These are phyloP conservation scores for Cubamyces sp. DNA, from an alignment of 768 basidiomycete genomes.

Conservation along the genomic window DNA sequence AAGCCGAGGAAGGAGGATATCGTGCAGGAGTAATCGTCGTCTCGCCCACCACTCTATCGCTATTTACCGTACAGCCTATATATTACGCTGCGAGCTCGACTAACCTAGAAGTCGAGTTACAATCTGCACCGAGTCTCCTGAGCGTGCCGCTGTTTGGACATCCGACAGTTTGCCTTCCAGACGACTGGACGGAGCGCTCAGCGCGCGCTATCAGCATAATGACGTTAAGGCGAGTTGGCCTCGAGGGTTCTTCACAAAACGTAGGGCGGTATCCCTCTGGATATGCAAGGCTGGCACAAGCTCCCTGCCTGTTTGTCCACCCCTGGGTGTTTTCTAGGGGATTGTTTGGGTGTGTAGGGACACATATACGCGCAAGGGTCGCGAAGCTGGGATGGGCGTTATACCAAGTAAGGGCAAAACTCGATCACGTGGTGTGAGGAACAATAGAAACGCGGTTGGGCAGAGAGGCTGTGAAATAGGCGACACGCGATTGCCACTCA, in stretches of 20 bases:
- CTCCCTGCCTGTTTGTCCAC: not conserved
- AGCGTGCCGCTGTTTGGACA: too few relatives aligned
- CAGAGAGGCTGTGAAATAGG: not conserved
- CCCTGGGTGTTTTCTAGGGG: not conserved
- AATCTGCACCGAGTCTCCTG: too few relatives aligned
- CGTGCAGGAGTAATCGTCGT: constrained; percentile 60
- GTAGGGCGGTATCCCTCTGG: too few relatives aligned
- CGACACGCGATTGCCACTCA: not conserved
- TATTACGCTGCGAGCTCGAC: constrained; percentile 1
- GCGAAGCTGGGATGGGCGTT: not conserved
- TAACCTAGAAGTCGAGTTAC: not conserved
- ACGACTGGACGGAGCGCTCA: too few relatives aligned
- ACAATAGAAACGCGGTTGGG: constrained; percentile 19
- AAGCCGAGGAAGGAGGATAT: constrained; percentile 95
- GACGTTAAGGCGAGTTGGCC: too few relatives aligned
- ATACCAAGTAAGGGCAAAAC: constrained; percentile 20
- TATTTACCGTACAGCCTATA: constrained; percentile 20
- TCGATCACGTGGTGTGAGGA: constrained; percentile 20
- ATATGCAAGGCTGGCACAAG: too few relatives aligned
- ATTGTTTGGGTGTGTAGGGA: not conserved
- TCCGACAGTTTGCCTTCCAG: too few relatives aligned
- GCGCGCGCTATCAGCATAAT: too few relatives aligned
- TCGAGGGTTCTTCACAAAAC: too few relatives aligned
- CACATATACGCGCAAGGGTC: too few relatives aligned
- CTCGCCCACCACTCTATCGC: constrained; percentile 1